These are phyloP conservation scores for Coemansia sp. DNA, from an alignment of 192 early-diverging fungal species.

Conservation along the genomic window DNA sequence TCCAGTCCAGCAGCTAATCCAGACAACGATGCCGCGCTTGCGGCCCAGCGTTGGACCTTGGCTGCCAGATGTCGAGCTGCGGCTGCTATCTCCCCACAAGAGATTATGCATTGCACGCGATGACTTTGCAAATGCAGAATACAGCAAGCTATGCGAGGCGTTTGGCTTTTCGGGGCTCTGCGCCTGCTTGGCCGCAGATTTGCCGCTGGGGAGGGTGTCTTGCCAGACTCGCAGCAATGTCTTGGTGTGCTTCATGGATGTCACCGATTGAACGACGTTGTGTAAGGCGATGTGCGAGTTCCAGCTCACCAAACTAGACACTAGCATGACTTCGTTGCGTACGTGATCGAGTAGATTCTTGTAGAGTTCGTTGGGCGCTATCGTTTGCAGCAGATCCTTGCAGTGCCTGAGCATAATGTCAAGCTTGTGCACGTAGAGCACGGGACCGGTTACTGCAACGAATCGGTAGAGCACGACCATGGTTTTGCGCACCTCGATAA, in stretches of 20 bases:
- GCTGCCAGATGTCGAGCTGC: conserved; percentile 3
- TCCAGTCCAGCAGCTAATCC: conserved; percentile 32
- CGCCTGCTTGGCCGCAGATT: not conserved
- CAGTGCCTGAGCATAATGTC: conserved; percentile 34
- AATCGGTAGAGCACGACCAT: conserved; percentile 53
- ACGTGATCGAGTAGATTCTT: conserved; percentile 30
- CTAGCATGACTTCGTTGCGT: conserved; percentile 36
- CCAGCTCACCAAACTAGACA: conserved; percentile 41
- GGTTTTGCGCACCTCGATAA: conserved; percentile 49
- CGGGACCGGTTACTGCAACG: conserved; percentile 44
- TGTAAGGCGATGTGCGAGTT: conserved; percentile 31
- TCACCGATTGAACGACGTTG: conserved; percentile 41
- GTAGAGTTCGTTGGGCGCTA: conserved; percentile 30
- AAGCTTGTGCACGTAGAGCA: conserved; percentile 36
- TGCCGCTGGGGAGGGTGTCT: conserved; percentile 9
- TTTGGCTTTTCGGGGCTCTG: not conserved
- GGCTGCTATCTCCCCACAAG: conserved; percentile 21
- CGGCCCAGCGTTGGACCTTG: conserved; percentile 12
- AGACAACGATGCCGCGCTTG: conserved; percentile 27
- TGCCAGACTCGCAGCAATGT: conserved; percentile 30
- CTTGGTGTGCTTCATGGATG: conserved; percentile 34
- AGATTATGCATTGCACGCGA: conserved; percentile 44
- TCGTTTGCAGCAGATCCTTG: conserved; percentile 18
- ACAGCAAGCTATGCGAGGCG: conserved; percentile 15
- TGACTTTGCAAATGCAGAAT: conserved; percentile 45